phyloP scores from a whole-genome alignment of 805 yeast species.

The Suhomyces canberraensis region DNA sequence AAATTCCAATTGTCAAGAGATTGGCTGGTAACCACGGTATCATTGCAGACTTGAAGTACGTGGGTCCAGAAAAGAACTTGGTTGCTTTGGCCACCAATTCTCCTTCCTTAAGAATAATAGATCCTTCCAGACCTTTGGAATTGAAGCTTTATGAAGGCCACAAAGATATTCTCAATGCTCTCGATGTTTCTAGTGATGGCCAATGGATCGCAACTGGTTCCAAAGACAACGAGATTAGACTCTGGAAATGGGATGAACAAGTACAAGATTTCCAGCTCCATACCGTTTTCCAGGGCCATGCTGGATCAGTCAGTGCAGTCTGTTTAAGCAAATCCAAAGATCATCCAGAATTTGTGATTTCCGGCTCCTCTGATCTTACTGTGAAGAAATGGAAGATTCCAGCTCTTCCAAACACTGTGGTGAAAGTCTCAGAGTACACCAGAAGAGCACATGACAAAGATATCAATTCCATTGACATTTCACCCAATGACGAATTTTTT shows the following conservation, averaged over 20 bases:
- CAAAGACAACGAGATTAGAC: slow-evolving; percentile 79
- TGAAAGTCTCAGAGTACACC: slow-evolving; percentile 76
- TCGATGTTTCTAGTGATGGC: slow-evolving; percentile 80
- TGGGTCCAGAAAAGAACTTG: slow-evolving; percentile 55
- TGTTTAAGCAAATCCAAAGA: slow-evolving; percentile 59
- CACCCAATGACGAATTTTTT: slow-evolving; percentile 85
- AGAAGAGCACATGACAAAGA: slow-evolving; percentile 97
- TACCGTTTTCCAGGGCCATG: slow-evolving; percentile 80
- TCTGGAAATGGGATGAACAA: slow-evolving; percentile 68
- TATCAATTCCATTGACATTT: slow-evolving; percentile 80
- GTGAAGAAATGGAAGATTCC: slow-evolving; percentile 84
- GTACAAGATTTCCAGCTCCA: slow-evolving; percentile 39
- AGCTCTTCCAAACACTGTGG: slow-evolving; percentile 26
- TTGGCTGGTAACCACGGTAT: slow-evolving; percentile 96
- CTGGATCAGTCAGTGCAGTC: slow-evolving; percentile 80
- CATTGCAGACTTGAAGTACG: slow-evolving; percentile 81
- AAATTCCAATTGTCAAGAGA: slow-evolving; percentile 46
- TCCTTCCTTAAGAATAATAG: slow-evolving; percentile 76
- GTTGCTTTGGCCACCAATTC: slow-evolving; percentile 93
- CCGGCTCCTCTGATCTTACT: slow-evolving; percentile 83
- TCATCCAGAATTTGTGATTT: slow-evolving; percentile 67
- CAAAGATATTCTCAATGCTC: slow-evolving; percentile 73
- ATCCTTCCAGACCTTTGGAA: slow-evolving; percentile 57
- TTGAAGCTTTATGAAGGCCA: slow-evolving; percentile 76
- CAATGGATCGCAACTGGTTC: slow-evolving; percentile 89